Percentiles rank a stretch among this genome's conserved stretches.
phyloP scores from a whole-genome alignment of 352 stramenopile species.

The Phytophthora pini region DNA sequence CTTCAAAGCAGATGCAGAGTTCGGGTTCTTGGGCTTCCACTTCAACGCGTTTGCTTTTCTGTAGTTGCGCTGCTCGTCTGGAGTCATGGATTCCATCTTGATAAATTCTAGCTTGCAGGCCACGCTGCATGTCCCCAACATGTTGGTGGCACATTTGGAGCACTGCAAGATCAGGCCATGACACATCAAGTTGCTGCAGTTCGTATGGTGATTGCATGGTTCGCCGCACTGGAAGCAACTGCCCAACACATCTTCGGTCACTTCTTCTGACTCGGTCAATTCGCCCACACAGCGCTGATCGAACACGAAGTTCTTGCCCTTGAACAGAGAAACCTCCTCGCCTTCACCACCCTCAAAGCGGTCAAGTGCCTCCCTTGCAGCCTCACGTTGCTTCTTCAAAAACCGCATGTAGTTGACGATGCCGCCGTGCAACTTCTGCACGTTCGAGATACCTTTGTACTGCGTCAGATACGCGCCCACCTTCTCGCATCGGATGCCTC shows the following conservation, averaged over 20 bases:
- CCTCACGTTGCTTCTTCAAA: conserved; percentile 43
- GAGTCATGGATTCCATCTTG: conserved; percentile 63
- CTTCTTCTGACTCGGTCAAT: conserved; percentile 44
- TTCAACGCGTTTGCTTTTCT: conserved; percentile 58
- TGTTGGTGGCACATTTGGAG: conserved; percentile 36
- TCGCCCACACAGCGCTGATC: conserved; percentile 71
- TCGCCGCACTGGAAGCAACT: conserved; percentile 67
- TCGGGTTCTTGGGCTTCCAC: conserved; percentile 69
- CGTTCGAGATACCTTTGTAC: conserved; percentile 59
- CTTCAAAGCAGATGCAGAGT: conserved; percentile 45
- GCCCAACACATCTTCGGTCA: conserved; percentile 70
- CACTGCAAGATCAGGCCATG: conserved; percentile 70
- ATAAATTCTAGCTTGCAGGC: conserved; percentile 61
- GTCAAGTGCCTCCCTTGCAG: conserved; percentile 9
- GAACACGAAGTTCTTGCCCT: conserved; percentile 82
- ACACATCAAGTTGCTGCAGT: conserved; percentile 73
- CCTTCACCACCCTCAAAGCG: conserved; percentile 2
- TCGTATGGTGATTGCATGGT: conserved; percentile 54
- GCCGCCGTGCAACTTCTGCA: conserved; percentile 63
- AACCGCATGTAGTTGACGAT: conserved; percentile 72
- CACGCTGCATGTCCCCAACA: conserved; percentile 53
- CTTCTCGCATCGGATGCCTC: conserved; percentile 72
- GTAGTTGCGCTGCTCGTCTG: conserved; percentile 57
- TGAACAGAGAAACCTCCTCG: conserved; percentile 39
- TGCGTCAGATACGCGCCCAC: conserved; percentile 68